Evolutionary conservation across 225 moss, liverwort and hornwort species (phyloP).

Genomic region (Physcomitrellopsis africana): DNA sequence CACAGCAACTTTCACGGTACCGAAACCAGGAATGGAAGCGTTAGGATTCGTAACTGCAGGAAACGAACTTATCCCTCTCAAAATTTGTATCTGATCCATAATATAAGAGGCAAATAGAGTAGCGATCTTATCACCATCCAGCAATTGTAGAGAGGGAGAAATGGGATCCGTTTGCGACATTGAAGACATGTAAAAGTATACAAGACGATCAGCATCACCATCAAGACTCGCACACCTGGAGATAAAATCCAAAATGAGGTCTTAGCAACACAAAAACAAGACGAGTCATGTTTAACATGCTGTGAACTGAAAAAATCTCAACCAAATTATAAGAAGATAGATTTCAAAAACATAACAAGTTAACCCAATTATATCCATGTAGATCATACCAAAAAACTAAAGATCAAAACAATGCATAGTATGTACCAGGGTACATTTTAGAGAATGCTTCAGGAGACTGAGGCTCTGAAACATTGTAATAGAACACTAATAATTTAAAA

Average conservation of each 20-base stretch:
- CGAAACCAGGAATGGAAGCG: constrained; percentile 61
- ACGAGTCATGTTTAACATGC: neutral
- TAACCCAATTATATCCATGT: constrained; percentile 1
- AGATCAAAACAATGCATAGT: neutral
- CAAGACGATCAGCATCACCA: constrained; percentile 97
- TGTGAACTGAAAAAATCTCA: constrained; percentile 3
- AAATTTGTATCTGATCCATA: constrained; percentile 69
- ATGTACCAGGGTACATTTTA: neutral
- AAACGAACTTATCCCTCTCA: constrained; percentile 38
- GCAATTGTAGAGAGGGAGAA: constrained; percentile 54
- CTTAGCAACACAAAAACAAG: neutral
- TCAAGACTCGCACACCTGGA: constrained; percentile 91
- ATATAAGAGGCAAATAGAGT: constrained; percentile 81
- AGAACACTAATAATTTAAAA: constrained; percentile 21
- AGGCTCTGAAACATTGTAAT: neutral
- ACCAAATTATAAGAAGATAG: constrained; percentile 6
- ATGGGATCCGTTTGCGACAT: constrained; percentile 22
- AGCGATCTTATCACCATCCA: constrained; percentile 97
- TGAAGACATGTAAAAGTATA: constrained; percentile 78
- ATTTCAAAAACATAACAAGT: neutral
- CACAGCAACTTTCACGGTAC: constrained; percentile 70
- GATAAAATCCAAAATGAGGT: constrained; percentile 28
- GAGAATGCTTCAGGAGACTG: neutral
- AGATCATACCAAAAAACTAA: neutral
- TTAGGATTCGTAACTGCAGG: constrained; percentile 21